Base-by-base conservation (phyloP, 495 filamentous ascomycete species). In the Talaromyces adpressus region DNA sequence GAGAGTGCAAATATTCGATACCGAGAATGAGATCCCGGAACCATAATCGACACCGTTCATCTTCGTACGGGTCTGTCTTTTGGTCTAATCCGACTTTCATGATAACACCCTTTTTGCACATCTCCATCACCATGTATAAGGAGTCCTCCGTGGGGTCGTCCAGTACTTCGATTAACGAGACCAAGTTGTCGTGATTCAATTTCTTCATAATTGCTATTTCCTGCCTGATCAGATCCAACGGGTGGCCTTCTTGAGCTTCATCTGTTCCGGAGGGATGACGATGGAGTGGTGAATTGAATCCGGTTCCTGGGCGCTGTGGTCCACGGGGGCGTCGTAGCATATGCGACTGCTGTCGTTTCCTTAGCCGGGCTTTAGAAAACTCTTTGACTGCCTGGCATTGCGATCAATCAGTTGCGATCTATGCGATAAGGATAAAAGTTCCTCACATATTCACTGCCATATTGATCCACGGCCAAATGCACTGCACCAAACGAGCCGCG, bases 151-250 rank as follows among this genome's bases (percentile, higher is more conserved):
- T 86, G 2, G 94, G 95, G 68, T 98, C 95, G 71, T 98, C 94
- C 34, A 98, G 75, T 0, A 98, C 94, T 72, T 98, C 94, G 65
- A 94, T 89, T 32, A 98, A 77, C 32, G 88, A 87, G n/a, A 96
- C 93, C 45, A 98, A 77, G 72, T 98, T 98, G 47, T 84, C 86
- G 67, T 98, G 94, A 70, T 97, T 87, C 56, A 98, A 82, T 73
- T 98, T 98, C 79, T 98, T 98, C 91, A 98, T 97, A 71, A 98
- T 96, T 25, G 94, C 94, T 67, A 98, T 96, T 72, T 98, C 94
- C 74, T 96, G 91, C 64, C 90, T 91, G 71, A 98, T 98, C 53
- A 98, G 79, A 71, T 87, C 89, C 2, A 98, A 79, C 2, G 93
- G 83, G 69, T 96, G 93, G 56, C 87, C 85, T n/a, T 80, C 82